Evolutionary conservation across 495 filamentous ascomycete species (phyloP).

Genomic region (Tirmania nivea): DNA sequence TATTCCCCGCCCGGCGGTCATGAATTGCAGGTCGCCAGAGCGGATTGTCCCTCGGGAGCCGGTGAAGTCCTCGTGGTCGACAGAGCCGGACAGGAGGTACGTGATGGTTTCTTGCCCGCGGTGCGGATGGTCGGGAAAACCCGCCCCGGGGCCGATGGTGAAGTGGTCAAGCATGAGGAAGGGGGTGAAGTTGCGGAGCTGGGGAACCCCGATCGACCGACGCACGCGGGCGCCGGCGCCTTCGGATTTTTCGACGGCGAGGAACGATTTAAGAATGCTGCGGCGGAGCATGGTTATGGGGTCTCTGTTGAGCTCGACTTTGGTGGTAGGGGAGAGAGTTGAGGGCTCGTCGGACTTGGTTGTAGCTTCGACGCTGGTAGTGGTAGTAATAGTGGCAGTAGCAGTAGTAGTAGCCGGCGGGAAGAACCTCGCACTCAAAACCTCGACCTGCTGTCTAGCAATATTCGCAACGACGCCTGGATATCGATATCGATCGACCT

Average conservation of each 20-base stretch:
- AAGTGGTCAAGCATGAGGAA: constrained; percentile 99
- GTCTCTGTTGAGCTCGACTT: too few species aligned
- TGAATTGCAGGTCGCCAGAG: constrained; percentile 80
- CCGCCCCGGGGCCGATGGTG: constrained; percentile 53
- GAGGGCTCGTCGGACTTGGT: too few species aligned
- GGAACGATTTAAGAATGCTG: constrained; percentile 57
- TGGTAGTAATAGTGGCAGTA: too few species aligned
- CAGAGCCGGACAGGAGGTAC: constrained; percentile 59
- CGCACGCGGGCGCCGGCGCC: constrained; percentile 76
- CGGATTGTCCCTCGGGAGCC: constrained; percentile 73
- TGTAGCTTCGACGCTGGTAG: too few species aligned
- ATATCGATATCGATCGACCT: too few species aligned
- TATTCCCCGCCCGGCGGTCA: constrained; percentile 84
- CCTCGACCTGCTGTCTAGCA: too few species aligned
- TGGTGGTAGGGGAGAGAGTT: too few species aligned
- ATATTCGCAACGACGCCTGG: too few species aligned
- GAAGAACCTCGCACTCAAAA: too few species aligned
- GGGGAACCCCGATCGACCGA: constrained; percentile 66
- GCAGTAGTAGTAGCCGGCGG: too few species aligned
- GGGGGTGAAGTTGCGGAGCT: constrained; percentile 68
- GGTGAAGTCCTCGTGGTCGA: constrained; percentile 92
- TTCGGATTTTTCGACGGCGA: constrained; percentile 69
- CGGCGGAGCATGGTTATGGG: constrained; percentile 24
- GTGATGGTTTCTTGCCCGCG: constrained; percentile 74
- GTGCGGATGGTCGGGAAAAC: constrained; percentile 74